Conservation (phyloP, 371 early-diverging fungal genomes). For the Rhizomucor pusillus region DNA sequence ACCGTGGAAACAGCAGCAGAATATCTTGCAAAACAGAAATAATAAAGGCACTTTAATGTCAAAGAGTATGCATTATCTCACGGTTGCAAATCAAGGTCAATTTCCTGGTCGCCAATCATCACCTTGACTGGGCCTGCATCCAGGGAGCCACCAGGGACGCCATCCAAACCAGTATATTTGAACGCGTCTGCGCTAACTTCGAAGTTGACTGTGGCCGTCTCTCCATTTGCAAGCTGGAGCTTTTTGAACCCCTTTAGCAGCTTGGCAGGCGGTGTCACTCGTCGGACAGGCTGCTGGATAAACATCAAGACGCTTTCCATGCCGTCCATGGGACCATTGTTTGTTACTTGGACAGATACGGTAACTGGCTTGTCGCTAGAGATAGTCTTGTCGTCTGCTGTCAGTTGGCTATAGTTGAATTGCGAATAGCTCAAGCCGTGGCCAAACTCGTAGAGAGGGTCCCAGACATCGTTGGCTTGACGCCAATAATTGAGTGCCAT, state of each 20-base stretch:
- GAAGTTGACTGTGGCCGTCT: constrained; percentile 46
- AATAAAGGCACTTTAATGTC: no score
- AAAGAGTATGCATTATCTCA: background rate
- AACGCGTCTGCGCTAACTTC: constrained; percentile 30
- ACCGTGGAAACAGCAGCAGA: constrained; percentile 15
- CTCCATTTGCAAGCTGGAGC: constrained; percentile 35
- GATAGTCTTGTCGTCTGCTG: background rate
- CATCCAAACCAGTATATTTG: constrained; percentile 32
- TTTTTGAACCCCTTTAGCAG: constrained; percentile 56
- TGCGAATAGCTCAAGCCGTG: constrained; percentile 61
- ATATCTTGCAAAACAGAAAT: constrained; percentile 5
- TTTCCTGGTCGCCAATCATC: constrained; percentile 22
- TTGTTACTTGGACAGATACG: constrained; percentile 48
- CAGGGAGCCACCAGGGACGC: constrained; percentile 18
- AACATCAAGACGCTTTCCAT: constrained; percentile 63
- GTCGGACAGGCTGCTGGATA: constrained; percentile 55
- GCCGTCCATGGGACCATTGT: constrained; percentile 46
- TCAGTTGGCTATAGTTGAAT: constrained; percentile 45
- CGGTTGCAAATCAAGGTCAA: constrained; percentile 16
- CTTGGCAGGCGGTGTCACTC: constrained; percentile 31
- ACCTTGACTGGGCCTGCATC: constrained; percentile 29
- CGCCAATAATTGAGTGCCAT: constrained; percentile 32
- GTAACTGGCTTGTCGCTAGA: constrained; percentile 10
- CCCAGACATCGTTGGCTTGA: constrained; percentile 31
- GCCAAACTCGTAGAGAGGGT: constrained; percentile 61